Base-by-base conservation (phyloP, 192 early-diverging fungal species). In the Coemansia sp. region DNA sequence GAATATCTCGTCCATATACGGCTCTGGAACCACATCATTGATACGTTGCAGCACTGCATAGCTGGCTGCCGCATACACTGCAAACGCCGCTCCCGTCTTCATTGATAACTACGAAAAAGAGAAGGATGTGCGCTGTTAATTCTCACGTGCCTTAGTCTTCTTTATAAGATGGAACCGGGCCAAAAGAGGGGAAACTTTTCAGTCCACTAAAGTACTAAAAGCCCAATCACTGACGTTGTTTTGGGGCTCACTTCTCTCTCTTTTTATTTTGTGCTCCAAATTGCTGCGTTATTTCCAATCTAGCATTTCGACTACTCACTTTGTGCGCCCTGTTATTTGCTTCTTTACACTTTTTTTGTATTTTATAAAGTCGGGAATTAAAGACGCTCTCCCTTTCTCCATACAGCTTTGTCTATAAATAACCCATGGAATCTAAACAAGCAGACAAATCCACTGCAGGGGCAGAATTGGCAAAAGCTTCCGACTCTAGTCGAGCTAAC, bases 1-100 rank as follows among this genome's bases (percentile, higher is more conserved):
- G 73, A 96, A 98, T 19, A 89, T 82, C 66, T 98, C 96, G 71
- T 98, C 96, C 95, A 78, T 78, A 61, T 78, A 78, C 10, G 68
- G 68, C 54, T 39, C 44, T 8, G 16, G n/a, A 12, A 68, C 75
- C 12, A 20, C 42, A 1, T 6, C 16, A 47, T 60, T 55, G 16
- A 78, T 53, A 6, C 31, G 68, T 28, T 35, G 64, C 6, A 68
- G 57, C 5, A 72, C 46, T 8, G 61, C 60, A 18, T 55, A 64
- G 61, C 68, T 68, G 12, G 30, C 58, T 5, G 61, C 45, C 14
- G 61, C 61, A 18, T 71, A 71, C 21, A 31, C 57, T 4, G 45
- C 53, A 49, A 78, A 78, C 33, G 48, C 57, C 1, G 64, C 38
- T 0, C 19, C 47, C 11, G 35, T 21, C 13, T 11, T 50, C 19